Base-by-base conservation (phyloP, 1,284 basidiomycete species). In the Lentinula novae-zelandiae region DNA sequence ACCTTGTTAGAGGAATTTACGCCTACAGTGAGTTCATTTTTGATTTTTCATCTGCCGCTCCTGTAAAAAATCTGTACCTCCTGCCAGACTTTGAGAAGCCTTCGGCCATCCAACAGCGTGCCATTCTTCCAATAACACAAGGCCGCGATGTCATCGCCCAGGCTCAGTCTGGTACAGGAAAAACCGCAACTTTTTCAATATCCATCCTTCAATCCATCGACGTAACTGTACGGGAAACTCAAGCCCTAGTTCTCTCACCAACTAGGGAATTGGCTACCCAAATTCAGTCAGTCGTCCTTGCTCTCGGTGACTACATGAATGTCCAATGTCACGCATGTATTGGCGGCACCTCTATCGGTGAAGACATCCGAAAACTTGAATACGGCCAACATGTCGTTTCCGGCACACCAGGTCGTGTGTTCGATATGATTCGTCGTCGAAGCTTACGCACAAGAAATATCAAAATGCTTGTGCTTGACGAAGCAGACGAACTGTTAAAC, bases 311-410 rank as follows among this genome's bases (percentile, higher is more conserved):
- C 80, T 98, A 98, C 74, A 96, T 98, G 94, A 98, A 98, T 72
- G 94, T 99, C 22, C 95, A 98, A 69, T 98, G 96, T 75, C 96
- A 99, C 73, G 97, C 97, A 40, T 99, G 96, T 77, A 98, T 99
- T 70, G 96, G 96, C 58, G 97, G 97, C 40, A 98, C 96, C 3
- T 95, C 92, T 40, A 93, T 99, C 66, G 95, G 96, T 27, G 97
- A 99, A 78, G 97, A 99, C 72, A 99, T 99, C 70, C 86, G 94
- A 67, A 99, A 99, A 78, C 86, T 99, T 60, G 95, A 98, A 76
- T 95, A 98, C 66, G 97, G 97, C 3, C 95, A 97, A 70, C 97
- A 99, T 73, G 92, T 99, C 65, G 96, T 99, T 36, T 95, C 93
- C 5, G 97, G 97, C 20, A 98, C 97, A 6, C 97, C 97, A 15